Percentiles rank a stretch among this genome's conserved stretches.
Conservation (phyloP, 2,329 filamentous ascomycete species). For the Penicillium expansum region DNA sequence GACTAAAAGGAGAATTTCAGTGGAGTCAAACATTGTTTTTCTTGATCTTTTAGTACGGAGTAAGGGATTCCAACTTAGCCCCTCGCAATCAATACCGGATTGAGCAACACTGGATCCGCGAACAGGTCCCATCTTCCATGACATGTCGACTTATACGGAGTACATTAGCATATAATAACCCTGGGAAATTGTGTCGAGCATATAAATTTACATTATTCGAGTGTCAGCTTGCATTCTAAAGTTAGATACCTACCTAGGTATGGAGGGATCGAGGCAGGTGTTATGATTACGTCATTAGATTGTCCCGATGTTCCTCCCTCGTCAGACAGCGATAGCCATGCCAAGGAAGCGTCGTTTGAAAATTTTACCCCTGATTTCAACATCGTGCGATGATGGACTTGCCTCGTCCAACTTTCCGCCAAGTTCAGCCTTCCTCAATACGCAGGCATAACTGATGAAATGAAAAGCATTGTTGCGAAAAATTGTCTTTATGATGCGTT, state of each 20-base stretch:
- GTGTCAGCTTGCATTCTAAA: neutral
- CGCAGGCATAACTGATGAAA: too few relatives aligned
- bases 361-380: neutral
- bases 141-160: neutral
- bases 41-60: neutral
- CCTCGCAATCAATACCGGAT: neutral
- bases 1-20: neutral
- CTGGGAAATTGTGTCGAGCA: too few relatives aligned
- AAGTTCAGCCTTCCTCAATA: neutral
- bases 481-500: too few relatives aligned
- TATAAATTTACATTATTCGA: neutral
- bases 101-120: neutral
- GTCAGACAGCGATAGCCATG: neutral
- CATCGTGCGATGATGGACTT: neutral
- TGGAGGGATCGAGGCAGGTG: too few relatives aligned
- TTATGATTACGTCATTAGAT: too few relatives aligned
- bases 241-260: too few relatives aligned
- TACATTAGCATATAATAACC: neutral
- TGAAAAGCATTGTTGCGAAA: too few relatives aligned
- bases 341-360: neutral
- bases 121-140: neutral
- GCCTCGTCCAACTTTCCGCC: neutral
- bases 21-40: neutral
- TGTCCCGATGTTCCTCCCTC: too few relatives aligned
- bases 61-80: neutral